A percentile compares a stretch with the other conserved stretches of the same genome.
phyloP scores from a whole-genome alignment of 2,329 filamentous ascomycete genomes.

The Sordariomycetes sp. region DNA sequence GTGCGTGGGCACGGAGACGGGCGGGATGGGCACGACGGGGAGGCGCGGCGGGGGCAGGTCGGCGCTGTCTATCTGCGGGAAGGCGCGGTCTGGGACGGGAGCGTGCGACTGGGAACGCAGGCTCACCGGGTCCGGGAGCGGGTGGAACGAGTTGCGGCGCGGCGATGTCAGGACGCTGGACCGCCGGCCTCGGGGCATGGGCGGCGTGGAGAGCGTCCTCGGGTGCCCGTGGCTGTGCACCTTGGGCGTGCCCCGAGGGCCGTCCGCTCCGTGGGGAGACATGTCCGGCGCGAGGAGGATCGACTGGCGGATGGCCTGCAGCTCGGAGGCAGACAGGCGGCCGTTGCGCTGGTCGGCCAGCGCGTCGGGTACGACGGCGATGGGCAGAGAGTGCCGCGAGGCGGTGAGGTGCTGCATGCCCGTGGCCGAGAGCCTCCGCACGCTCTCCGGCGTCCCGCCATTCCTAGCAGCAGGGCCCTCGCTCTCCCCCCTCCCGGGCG shows the following conservation, averaged over 20 bases:
- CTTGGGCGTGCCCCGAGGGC: not conserved
- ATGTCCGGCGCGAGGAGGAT: constrained; percentile 7
- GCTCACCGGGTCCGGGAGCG: constrained; percentile 9
- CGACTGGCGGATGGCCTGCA: constrained; percentile 16
- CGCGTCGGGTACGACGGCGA: constrained; percentile 24
- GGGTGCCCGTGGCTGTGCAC: not conserved
- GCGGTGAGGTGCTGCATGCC: constrained; percentile 49
- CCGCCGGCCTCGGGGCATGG: constrained; percentile 24
- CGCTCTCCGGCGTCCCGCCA: constrained; percentile 25
- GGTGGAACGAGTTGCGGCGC: constrained; percentile 40
- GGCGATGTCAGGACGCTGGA: constrained; percentile 16
- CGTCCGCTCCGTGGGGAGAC: not conserved
- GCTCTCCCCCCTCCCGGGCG: not conserved
- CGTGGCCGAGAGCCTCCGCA: constrained; percentile 44
- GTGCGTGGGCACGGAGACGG: constrained; percentile 56
- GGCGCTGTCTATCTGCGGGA: not conserved
- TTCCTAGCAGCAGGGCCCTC: constrained; percentile 9
- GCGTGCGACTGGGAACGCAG: not conserved
- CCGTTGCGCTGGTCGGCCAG: constrained; percentile 19
- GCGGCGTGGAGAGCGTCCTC: constrained; percentile 43
- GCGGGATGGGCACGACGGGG: constrained; percentile 16
- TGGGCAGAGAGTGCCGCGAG: constrained; percentile 46
- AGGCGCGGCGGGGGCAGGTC: not conserved
- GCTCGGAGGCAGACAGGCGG: constrained; percentile 4
- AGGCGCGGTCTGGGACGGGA: not conserved